Percentiles rank a stretch among this genome's conserved stretches.
phyloP scores from a whole-genome alignment of 495 filamentous ascomycete species.

The Penicillium egyptiacum region DNA sequence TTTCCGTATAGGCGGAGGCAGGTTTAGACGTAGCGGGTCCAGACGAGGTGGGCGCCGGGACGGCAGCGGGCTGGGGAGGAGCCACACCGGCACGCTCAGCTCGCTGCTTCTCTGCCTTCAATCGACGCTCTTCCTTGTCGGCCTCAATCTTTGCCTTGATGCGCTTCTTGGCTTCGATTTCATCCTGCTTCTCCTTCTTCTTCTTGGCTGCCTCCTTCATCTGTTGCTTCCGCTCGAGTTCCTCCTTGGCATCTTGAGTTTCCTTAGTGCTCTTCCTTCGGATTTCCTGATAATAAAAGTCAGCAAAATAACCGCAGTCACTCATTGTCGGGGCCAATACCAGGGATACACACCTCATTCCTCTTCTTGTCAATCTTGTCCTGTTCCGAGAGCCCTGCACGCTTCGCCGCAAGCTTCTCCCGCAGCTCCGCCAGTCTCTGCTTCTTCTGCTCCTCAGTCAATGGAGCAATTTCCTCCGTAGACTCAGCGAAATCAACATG shows the following conservation, averaged over 20 bases:
- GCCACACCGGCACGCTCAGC: conserved; percentile 75
- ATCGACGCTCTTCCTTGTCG: conserved; percentile 79
- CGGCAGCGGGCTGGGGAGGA: conserved; percentile 43
- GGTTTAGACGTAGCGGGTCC: conserved; percentile 55
- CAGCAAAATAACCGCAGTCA: not conserved
- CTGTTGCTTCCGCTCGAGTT: conserved; percentile 80
- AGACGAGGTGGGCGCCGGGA: conserved; percentile 39
- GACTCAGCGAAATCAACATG: conserved; percentile 94
- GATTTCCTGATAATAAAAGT: conserved; percentile 62
- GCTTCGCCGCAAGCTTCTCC: conserved; percentile 70
- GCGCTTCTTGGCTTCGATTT: conserved; percentile 80
- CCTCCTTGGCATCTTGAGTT: conserved; percentile 75
- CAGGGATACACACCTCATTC: conserved; percentile 66
- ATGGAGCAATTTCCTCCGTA: conserved; percentile 81
- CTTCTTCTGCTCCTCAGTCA: conserved; percentile 91
- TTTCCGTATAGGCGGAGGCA: conserved; percentile 68
- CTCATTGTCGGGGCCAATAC: not conserved
- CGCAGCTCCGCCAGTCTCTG: conserved; percentile 71
- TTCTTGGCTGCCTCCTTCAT: conserved; percentile 86
- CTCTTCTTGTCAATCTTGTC: conserved; percentile 84
- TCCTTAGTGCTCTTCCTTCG: conserved; percentile 80
- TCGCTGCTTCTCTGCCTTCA: conserved; percentile 79
- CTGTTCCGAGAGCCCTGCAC: conserved; percentile 61
- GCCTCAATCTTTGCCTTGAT: conserved; percentile 91
- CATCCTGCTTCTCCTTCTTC: conserved; percentile 80